Evolutionary conservation across 2,329 filamentous ascomycete species (phyloP), one percentile per base, ranked within the genome.

Genomic region (Xylariaceae sp.): DNA sequence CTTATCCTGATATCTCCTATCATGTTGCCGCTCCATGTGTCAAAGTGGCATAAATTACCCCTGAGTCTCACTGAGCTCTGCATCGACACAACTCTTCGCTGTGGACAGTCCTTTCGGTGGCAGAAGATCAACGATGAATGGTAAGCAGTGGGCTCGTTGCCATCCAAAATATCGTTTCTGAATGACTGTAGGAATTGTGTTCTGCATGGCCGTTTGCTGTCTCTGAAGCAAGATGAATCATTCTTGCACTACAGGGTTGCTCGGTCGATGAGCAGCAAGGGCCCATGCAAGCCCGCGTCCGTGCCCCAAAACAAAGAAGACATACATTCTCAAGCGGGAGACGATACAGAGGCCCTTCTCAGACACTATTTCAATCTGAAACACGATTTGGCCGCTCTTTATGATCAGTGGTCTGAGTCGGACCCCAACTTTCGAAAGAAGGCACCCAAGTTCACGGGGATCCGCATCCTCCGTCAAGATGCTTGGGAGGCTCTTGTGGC

Each of bases 81-180:
- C 72, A 92, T 99, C 66, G 91, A 96, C 69, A 99, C 93, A 0
- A 96, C 92, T 0, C 78, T 99, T 39, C 87, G 93, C 63, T 99
- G 94, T 73, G 94, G 94, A 2, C 94, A 99, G 74, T 96, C 93
- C 0, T 99, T 99, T 69, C 87, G 93, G 78, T 99, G 94, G 94
- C 88, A 88, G 62, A 92, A 92, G 71, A 84, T 90, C 53, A 82
- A 86, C 49, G 86, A 92, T 72, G 88, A 93, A 79, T 99, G 94
- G 94, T 89, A 68, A 64, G 73, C 69, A 44, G 23, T 13, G 17
- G 18, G 35, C 56, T 44, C 11, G 10, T n/a, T 13, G 9, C 39
- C 45, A 2, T 55, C 9, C 18, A 17, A 3, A 6, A 13, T 2
- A 15, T 1, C 51, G 9, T 5, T 54, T 15, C 42, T 62, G 23